phyloP scores from a whole-genome alignment of 2,329 filamentous ascomycete species.

The Colletotrichum zoysiae region DNA sequence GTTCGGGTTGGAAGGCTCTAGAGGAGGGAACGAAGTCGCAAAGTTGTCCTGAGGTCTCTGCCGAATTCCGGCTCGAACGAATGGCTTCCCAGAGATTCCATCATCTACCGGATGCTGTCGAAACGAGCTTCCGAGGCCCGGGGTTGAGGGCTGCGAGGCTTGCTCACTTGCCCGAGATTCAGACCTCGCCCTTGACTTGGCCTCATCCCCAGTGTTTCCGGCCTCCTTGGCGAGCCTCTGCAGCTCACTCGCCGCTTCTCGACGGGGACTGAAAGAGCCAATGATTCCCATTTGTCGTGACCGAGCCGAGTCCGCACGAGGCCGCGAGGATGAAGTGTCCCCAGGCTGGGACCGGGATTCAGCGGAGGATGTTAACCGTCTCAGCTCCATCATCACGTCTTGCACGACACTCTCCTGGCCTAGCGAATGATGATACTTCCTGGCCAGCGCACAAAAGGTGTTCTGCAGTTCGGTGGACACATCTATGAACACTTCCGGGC shows the following conservation, averaged over 20 bases:
- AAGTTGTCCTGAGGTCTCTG: conserved; percentile 42
- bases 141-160: conserved; percentile 34
- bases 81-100: conserved; percentile 68
- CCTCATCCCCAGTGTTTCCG: background rate
- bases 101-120: conserved; percentile 53
- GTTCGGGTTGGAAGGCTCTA: background rate
- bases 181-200: conserved; percentile 24
- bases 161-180: conserved; percentile 37
- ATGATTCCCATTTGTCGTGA: conserved; percentile 37
- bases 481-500: conserved; percentile 61
- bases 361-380: conserved; percentile 17
- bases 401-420: conserved; percentile 60
- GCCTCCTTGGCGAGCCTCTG: conserved; percentile 18
- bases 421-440: conserved; percentile 56
- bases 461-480: conserved; percentile 61
- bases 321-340: conserved; percentile 5
- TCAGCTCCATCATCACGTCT: conserved; percentile 55
- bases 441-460: conserved; percentile 63
- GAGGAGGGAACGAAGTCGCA: conserved; percentile 41
- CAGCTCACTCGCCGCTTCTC: conserved; percentile 25
- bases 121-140: conserved; percentile 11
- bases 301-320: conserved; percentile 36
- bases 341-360: conserved; percentile 6
- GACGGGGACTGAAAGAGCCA: conserved; percentile 37
- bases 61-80: conserved; percentile 58